These are phyloP conservation scores for Trichoderma semiorbis DNA, from an alignment of 2,329 filamentous ascomycete species.

Conservation along the genomic window DNA sequence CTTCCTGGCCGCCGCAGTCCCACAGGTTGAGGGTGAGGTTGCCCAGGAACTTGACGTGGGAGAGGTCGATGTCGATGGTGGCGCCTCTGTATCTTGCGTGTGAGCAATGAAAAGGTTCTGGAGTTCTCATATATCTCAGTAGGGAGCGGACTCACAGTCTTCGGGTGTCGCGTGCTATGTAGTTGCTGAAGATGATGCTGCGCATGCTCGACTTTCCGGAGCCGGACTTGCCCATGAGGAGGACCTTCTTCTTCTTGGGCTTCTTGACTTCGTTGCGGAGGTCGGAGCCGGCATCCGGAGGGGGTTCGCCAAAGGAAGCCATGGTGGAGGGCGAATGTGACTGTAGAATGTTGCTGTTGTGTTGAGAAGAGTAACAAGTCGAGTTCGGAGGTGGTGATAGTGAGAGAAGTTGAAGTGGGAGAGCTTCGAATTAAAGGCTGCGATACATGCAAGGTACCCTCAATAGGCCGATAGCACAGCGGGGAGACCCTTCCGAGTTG, in stretches of 20 bases:
- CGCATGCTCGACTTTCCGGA: slow-evolving; percentile 98
- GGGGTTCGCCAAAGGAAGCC: slow-evolving; percentile 34
- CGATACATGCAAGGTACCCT: slow-evolving; percentile 12
- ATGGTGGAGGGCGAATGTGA: slow-evolving; percentile 22
- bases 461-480: not conserved
- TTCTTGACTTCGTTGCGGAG: slow-evolving; percentile 56
- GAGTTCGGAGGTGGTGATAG: not conserved
- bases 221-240: slow-evolving; percentile 92
- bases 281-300: slow-evolving; percentile 32
- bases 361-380: not conserved
- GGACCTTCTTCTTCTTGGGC: slow-evolving; percentile 81
- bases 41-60: slow-evolving; percentile 97
- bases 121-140: not conserved
- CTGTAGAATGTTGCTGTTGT: not conserved
- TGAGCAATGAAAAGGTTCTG: not conserved
- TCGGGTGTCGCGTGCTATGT: slow-evolving; percentile 92
- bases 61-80: slow-evolving; percentile 97
- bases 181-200: slow-evolving; percentile 98
- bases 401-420: not conserved
- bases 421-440: not conserved
- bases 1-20: slow-evolving; percentile 98
- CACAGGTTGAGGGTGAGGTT: slow-evolving; percentile 96
- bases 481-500: not conserved
- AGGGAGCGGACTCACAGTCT: slow-evolving; percentile 54
- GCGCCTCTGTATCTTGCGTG: slow-evolving; percentile 57